A percentile compares a stretch with the other conserved stretches of the same genome.
Evolutionary conservation across 2,329 filamentous ascomycete genomes (phyloP).

Genomic region (Colletotrichum tropicale): DNA sequence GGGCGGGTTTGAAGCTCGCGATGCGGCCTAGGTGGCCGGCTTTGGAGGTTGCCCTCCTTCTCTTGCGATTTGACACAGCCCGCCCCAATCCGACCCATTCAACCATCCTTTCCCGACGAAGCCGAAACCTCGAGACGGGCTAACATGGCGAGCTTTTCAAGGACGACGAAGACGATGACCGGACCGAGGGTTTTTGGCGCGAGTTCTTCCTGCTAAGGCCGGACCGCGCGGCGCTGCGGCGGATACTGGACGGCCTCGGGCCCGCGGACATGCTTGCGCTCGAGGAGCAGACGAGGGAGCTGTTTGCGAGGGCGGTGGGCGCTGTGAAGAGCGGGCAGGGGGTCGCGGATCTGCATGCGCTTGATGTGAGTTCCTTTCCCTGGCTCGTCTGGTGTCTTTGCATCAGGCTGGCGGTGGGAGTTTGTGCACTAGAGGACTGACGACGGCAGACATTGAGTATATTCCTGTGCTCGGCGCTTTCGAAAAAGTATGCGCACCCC

Average conservation of each 20-base stretch:
- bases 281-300: conserved; percentile 78
- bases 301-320: conserved; percentile 76
- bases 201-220: conserved; percentile 93
- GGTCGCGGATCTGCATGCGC: conserved; percentile 75
- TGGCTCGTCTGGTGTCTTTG: no score
- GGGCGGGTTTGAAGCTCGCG: background rate
- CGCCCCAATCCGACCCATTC: background rate
- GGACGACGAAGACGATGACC: conserved; percentile 70
- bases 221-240: conserved; percentile 71
- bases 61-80: background rate
- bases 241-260: conserved; percentile 71
- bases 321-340: conserved; percentile 66
- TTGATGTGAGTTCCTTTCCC: conserved; percentile 70
- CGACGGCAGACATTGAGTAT: conserved; percentile 78
- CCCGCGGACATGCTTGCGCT: conserved; percentile 78
- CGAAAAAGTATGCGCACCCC: conserved; percentile 92
- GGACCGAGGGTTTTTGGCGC: conserved; percentile 90
- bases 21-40: accelerated
- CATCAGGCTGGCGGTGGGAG: background rate
- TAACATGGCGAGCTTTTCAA: background rate
- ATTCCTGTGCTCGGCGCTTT: conserved; percentile 81
- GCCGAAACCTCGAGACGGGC: background rate
- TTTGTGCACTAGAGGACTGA: background rate
- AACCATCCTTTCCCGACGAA: background rate
- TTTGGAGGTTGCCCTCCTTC: background rate